phyloP scores from a whole-genome alignment of 768 basidiomycete genomes.

The Hericium rajendrae region DNA sequence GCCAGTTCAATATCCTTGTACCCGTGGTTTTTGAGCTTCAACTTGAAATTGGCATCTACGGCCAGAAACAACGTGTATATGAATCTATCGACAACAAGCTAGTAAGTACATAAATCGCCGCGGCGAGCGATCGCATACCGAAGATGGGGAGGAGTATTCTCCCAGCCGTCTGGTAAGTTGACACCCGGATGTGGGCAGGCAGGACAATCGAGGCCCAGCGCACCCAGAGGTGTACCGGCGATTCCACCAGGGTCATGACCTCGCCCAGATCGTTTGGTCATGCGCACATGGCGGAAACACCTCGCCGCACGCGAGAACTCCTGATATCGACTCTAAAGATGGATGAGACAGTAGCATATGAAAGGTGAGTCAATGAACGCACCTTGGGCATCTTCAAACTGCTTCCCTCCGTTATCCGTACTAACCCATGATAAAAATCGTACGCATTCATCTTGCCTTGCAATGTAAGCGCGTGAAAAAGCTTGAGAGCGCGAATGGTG shows the following conservation, averaged over 20 bases:
- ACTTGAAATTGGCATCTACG: conserved; percentile 3
- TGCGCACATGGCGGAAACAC: background rate
- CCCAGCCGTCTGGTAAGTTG: conserved; percentile 4
- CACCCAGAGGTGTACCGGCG: background rate
- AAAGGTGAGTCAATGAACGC: background rate
- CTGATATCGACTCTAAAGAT: background rate
- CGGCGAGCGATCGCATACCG: background rate
- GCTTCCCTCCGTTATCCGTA: background rate
- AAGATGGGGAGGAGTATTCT: background rate
- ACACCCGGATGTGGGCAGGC: conserved; percentile 4
- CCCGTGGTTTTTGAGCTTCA: background rate
- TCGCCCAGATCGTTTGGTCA: background rate
- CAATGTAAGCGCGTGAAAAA: conserved; percentile 2
- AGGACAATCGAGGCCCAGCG: conserved; percentile 3
- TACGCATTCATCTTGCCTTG: conserved; percentile 1
- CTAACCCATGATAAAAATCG: conserved; percentile 4
- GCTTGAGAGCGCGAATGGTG: background rate
- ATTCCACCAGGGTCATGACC: conserved; percentile 4
- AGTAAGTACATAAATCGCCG: background rate
- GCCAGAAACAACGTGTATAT: background rate
- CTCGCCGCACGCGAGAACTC: background rate
- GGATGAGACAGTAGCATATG: background rate
- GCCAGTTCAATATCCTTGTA: background rate
- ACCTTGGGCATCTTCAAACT: background rate
- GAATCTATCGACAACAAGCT: background rate